Evolutionary conservation across 1,139 yeast genomes (phyloP).

Genomic region (Nakaseomyces bracarensis): DNA sequence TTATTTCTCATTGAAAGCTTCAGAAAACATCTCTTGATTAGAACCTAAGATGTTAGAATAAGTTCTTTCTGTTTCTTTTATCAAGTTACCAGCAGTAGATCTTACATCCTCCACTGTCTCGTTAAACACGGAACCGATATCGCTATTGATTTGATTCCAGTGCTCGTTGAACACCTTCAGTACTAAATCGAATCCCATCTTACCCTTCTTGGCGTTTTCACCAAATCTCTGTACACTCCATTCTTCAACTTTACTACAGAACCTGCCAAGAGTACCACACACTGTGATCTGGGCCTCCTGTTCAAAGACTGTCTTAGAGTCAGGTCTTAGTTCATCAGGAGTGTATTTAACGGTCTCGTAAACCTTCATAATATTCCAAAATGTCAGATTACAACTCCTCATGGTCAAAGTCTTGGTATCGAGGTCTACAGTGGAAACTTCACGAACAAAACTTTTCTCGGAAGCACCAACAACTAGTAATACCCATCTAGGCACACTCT

Average conservation of each 20-base stretch:
- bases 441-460: constrained; percentile 74
- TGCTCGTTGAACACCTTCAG: constrained; percentile 45
- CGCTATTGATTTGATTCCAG: constrained; percentile 40
- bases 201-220: constrained; percentile 77
- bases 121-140: constrained; percentile 21
- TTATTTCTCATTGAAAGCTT: constrained; percentile 28
- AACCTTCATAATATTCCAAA: constrained; percentile 67
- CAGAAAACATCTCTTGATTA: constrained; percentile 28
- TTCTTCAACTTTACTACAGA: constrained; percentile 78
- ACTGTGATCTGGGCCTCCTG: constrained; percentile 67
- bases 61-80: constrained; percentile 28
- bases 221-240: constrained; percentile 86
- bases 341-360: constrained; percentile 75
- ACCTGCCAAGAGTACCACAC: constrained; percentile 34
- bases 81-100: constrained; percentile 22
- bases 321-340: constrained; percentile 53
- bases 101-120: constrained; percentile 30
- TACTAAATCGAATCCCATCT: constrained; percentile 73
- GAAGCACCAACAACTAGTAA: constrained; percentile 64
- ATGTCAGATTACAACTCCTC: constrained; percentile 83
- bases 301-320: constrained; percentile 49
- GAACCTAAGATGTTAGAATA: constrained; percentile 25
- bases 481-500: constrained; percentile 80
- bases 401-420: constrained; percentile 54
- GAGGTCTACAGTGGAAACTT: constrained; percentile 78